Evolutionary conservation across 2,329 filamentous ascomycete species (phyloP), one percentile per base, ranked within the genome.

Genomic region (Delphinella strobiligena): DNA sequence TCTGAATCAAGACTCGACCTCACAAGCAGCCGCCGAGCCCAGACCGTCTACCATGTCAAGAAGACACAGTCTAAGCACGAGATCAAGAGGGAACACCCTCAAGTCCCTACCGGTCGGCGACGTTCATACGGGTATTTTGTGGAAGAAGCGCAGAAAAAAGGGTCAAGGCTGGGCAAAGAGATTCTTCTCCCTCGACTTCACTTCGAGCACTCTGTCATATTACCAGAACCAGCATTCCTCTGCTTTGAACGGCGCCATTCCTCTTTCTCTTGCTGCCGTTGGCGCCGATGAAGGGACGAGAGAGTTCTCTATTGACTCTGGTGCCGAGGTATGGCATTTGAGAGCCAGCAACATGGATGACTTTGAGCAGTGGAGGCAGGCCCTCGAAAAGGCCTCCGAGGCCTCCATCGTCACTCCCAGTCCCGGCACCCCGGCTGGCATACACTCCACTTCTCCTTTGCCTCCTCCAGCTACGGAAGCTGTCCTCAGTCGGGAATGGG

Each of bases 151-250:
- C 48, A 77, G 91, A 43, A 96, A 95, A 72, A 81, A 84, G 64
- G 87, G 88, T 34, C 91, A 96, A 60, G 89, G 89, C 32, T 93
- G 87, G 60, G 91, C 91, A 4, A 76, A 85, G 41, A 77, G 91
- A 29, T 98, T 91, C 69, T 98, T 98, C 63, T 95, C 89, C 0
- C 70, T 98, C 40, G 91, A 98, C 59, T 96, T 88, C 56, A 87
- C 82, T 3, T 88, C 89, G 0, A 93, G 84, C 45, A 96, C 91
- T 0, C 67, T 98, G 22, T 96, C 91, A 0, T 98, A 98, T 64
- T 98, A 95, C 58, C 84, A 93, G 56, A 91, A 89, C 58, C 81
- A 86, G 34, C 89, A 93, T 55, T 94, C 89, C 4, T 93, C 89
- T 4, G 87, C 89, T 1, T 68, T 98, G 32, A 78, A 91, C 44